Evolutionary conservation across 140 eudicot species (phyloP).

Genomic region (Flaveria floridana): DNA sequence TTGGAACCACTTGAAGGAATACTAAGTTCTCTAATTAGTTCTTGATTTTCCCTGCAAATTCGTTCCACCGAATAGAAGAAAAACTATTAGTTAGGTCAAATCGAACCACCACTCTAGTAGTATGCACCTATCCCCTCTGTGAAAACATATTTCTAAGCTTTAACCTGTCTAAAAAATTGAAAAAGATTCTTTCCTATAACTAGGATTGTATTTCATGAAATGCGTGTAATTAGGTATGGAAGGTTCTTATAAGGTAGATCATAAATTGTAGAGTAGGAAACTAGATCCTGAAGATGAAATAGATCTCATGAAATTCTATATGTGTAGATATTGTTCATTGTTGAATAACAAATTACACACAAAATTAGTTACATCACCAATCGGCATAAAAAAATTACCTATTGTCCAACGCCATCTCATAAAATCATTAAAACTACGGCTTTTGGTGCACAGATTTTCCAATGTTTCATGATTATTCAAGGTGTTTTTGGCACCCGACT

Average conservation of each 20-base stretch:
- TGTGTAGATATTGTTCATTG: neutral
- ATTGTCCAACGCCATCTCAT: neutral
- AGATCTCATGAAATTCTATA: neutral
- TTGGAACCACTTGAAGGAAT: slow-evolving; percentile 45
- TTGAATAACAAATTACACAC: neutral
- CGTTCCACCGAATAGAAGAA: neutral
- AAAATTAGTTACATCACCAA: neutral
- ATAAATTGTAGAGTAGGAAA: neutral
- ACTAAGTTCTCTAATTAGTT: slow-evolving; percentile 44
- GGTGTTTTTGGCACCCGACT: neutral
- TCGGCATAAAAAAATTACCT: neutral
- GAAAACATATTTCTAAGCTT: neutral
- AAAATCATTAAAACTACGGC: neutral
- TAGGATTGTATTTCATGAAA: neutral
- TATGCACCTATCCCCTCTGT: neutral
- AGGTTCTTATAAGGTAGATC: neutral
- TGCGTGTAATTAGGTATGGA: neutral
- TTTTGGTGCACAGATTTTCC: slow-evolving; percentile 1
- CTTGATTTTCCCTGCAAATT: slow-evolving; percentile 48
- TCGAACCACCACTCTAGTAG: neutral
- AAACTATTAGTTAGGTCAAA: neutral
- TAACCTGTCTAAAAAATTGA: neutral
- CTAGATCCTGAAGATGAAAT: neutral
- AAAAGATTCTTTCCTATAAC: neutral
- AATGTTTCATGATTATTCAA: neutral